Conservation (phyloP, 371 early-diverging fungal species). For the Blyttiomyces sp. region DNA sequence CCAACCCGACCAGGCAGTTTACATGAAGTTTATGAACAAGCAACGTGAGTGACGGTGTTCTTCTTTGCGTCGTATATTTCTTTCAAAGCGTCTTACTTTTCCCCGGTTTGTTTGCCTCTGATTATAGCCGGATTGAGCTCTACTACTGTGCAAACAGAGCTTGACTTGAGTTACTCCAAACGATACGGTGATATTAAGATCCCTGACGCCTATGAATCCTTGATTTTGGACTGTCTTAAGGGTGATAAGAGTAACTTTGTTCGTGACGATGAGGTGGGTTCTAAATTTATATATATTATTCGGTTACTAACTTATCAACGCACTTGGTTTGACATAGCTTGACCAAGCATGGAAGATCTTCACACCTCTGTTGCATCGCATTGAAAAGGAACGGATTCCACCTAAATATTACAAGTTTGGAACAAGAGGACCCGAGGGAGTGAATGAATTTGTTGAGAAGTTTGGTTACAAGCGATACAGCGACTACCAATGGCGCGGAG, state of each 20-base stretch:
- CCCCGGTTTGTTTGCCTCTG: background rate
- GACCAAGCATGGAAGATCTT: constrained; percentile 96
- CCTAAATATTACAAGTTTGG: constrained; percentile 84
- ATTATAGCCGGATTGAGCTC: constrained; percentile 44
- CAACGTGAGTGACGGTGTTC: no score
- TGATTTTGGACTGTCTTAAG: constrained; percentile 85
- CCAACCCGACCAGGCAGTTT: constrained; percentile 95
- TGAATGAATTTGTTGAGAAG: constrained; percentile 68
- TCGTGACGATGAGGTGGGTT: constrained; percentile 86
- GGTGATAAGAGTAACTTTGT: constrained; percentile 97
- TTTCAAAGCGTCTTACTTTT: constrained; percentile 46
- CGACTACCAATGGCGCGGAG: constrained; percentile 43
- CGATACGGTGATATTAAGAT: constrained; percentile 82
- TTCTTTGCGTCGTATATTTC: constrained; percentile 54
- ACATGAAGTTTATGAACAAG: constrained; percentile 95
- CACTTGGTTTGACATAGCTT: constrained; percentile 33
- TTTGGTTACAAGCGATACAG: constrained; percentile 56
- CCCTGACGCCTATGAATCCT: constrained; percentile 94
- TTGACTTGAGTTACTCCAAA: constrained; percentile 85
- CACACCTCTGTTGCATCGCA: constrained; percentile 88
- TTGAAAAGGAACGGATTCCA: constrained; percentile 69
- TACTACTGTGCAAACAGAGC: constrained; percentile 66
- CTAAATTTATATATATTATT: background rate
- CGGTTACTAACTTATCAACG: background rate
- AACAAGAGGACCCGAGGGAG: constrained; percentile 79